phyloP scores from a whole-genome alignment of 305 asterid genomes.

The Coffea humblotiana region DNA sequence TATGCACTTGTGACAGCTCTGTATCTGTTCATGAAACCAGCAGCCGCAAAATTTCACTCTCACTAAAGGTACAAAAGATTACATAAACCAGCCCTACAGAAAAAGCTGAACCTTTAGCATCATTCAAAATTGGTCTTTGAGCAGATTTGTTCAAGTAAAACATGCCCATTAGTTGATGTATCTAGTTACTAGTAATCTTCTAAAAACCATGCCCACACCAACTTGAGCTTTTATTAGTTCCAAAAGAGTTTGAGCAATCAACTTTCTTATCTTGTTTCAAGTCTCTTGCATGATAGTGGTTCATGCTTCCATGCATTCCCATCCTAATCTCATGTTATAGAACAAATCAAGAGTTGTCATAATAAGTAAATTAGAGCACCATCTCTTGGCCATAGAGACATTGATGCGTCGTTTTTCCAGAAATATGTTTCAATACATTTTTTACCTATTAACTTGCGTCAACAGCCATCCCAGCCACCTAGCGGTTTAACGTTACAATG shows the following conservation, averaged over 20 bases:
- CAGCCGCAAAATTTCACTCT: not conserved
- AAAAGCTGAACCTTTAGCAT: not conserved
- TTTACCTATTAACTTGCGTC: no score
- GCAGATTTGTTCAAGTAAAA: not conserved
- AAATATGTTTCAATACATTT: no score
- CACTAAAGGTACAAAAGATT: not conserved
- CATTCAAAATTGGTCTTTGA: not conserved
- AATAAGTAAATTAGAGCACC: not conserved
- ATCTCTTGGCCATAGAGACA: not conserved
- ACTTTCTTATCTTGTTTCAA: not conserved
- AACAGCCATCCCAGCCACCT: no score
- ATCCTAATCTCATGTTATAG: not conserved
- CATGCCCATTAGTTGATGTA: not conserved
- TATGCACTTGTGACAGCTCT: constrained; percentile 89
- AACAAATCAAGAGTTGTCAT: not conserved
- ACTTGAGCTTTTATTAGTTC: no score
- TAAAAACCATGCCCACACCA: not conserved
- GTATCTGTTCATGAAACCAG: constrained; percentile 44
- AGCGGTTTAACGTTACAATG: no score
- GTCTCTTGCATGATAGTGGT: not conserved
- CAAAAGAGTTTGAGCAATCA: not conserved
- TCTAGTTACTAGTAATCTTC: not conserved
- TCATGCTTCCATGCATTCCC: not conserved
- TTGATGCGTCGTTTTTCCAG: not conserved
- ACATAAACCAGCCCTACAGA: not conserved